Percentiles rank a stretch among this genome's conserved stretches.
Evolutionary conservation across 345 rosid genomes (phyloP).

Genomic region (Cardamine chenopodiifolia): DNA sequence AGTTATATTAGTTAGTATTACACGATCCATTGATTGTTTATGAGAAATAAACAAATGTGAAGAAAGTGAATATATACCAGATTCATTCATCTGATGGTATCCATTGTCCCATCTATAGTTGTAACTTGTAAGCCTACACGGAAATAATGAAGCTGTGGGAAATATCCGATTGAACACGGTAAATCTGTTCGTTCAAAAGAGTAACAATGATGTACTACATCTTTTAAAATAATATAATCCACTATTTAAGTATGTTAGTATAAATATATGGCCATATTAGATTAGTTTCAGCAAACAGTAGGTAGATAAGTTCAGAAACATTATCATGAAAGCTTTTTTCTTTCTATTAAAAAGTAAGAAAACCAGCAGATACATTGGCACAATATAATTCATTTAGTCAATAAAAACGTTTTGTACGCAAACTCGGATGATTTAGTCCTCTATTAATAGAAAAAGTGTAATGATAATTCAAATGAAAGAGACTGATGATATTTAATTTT

Average conservation of each 20-base stretch:
- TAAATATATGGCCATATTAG: background rate
- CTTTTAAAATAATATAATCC: background rate
- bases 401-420: conserved; percentile 4
- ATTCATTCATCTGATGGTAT: background rate
- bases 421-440: background rate
- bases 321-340: background rate
- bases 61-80: background rate
- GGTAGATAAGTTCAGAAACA: conserved; percentile 17
- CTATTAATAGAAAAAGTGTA: background rate
- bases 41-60: background rate
- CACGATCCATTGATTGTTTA: background rate
- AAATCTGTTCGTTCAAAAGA: background rate
- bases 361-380: background rate
- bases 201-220: background rate
- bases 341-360: background rate
- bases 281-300: background rate
- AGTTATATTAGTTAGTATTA: background rate
- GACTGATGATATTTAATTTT: background rate
- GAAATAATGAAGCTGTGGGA: background rate
- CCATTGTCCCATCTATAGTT: background rate
- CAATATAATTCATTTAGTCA: background rate
- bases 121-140: conserved; percentile 2
- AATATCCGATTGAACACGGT: background rate
- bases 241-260: background rate
- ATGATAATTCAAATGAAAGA: conserved; percentile 1